Evolutionary conservation across 495 filamentous ascomycete genomes (phyloP).

Genomic region (Penicillium goetzii): DNA sequence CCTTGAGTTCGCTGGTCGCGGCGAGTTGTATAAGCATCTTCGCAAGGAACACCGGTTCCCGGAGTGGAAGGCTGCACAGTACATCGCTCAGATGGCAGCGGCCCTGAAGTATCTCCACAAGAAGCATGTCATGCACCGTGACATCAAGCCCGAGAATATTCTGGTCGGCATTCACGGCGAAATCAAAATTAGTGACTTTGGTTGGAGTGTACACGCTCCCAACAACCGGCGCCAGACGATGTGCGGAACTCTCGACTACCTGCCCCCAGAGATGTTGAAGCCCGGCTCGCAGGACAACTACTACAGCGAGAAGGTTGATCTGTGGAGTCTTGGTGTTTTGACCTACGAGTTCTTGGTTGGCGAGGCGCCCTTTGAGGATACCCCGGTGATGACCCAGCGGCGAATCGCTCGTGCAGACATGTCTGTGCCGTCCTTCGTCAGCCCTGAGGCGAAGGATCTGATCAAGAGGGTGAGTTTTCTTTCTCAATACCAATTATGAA

Average conservation of each 20-base stretch:
- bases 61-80: slow-evolving; percentile 95
- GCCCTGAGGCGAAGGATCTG: slow-evolving; percentile 85
- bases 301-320: slow-evolving; percentile 93
- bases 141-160: slow-evolving; percentile 99
- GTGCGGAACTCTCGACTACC: slow-evolving; percentile 96
- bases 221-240: slow-evolving; percentile 93
- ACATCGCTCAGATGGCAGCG: slow-evolving; percentile 97
- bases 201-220: slow-evolving; percentile 97
- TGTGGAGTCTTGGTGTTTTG: slow-evolving; percentile 94
- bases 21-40: slow-evolving; percentile 96
- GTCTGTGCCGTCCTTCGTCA: slow-evolving; percentile 88
- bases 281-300: slow-evolving; percentile 76
- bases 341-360: slow-evolving; percentile 97
- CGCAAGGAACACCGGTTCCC: slow-evolving; percentile 85
- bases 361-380: slow-evolving; percentile 96
- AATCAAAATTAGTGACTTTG: slow-evolving; percentile 98
- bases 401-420: slow-evolving; percentile 90
- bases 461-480: slow-evolving; percentile 75
- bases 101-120: slow-evolving; percentile 91
- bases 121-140: slow-evolving; percentile 98
- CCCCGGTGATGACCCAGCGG: slow-evolving; percentile 89
- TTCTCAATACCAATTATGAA: neutral
- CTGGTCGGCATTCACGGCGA: slow-evolving; percentile 96
- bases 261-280: slow-evolving; percentile 96
- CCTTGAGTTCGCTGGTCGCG: slow-evolving; percentile 91